Evolutionary conservation across 208 protist species (phyloP).

Genomic region (Leptomonas seymouri): DNA sequence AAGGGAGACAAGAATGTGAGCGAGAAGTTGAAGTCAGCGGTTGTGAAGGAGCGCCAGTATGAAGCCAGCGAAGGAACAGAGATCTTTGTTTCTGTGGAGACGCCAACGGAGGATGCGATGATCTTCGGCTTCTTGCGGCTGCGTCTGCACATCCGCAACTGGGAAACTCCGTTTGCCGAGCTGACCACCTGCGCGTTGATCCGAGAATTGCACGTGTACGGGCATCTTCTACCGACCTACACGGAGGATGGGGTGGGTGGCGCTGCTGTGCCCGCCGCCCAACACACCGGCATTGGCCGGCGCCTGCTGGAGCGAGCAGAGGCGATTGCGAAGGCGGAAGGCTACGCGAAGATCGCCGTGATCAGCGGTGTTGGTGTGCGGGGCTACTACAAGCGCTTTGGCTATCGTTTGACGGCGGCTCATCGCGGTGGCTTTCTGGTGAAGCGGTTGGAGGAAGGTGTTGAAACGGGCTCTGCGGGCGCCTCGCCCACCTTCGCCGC

Average conservation of each 20-base stretch:
- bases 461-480: neutral
- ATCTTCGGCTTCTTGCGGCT: slow-evolving; percentile 87
- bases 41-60: slow-evolving; percentile 63
- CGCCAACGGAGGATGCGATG: slow-evolving; percentile 48
- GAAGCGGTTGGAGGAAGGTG: slow-evolving; percentile 39
- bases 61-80: slow-evolving; percentile 75
- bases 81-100: slow-evolving; percentile 83
- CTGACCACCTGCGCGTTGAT: slow-evolving; percentile 93
- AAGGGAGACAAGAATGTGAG: slow-evolving; percentile 64
- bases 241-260: slow-evolving; percentile 4
- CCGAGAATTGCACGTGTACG: slow-evolving; percentile 98
- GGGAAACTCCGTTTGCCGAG: slow-evolving; percentile 96
- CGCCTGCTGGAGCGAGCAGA: slow-evolving; percentile 97
- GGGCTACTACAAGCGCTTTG: slow-evolving; percentile 97
- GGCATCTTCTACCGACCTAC: slow-evolving; percentile 69
- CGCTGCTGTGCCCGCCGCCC: slow-evolving; percentile 71
- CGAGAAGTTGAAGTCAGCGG: slow-evolving; percentile 48
- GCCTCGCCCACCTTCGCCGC: neutral
- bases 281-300: slow-evolving; percentile 97
- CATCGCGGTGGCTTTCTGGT: slow-evolving; percentile 70
- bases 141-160: slow-evolving; percentile 63
- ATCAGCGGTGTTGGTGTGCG: slow-evolving; percentile 98
- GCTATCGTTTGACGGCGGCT: slow-evolving; percentile 80
- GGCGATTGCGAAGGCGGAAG: slow-evolving; percentile 92
- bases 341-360: slow-evolving; percentile 95